Conservation (phyloP, 352 stramenopile genomes). For the Salisapilia sapeloensis region DNA sequence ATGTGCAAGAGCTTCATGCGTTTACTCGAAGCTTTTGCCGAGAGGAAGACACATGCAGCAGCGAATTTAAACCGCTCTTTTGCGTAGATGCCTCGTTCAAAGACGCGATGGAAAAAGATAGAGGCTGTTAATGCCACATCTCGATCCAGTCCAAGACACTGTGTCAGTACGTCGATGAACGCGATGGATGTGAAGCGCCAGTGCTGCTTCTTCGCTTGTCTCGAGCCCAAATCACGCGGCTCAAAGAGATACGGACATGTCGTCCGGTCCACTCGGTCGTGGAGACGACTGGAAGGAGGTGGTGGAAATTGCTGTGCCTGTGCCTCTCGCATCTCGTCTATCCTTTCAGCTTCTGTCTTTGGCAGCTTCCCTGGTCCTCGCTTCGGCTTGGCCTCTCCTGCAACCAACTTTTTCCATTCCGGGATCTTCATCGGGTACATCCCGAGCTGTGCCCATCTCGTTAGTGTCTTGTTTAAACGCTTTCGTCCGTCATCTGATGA, state of each 20-base stretch:
- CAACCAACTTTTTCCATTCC: conserved; percentile 52
- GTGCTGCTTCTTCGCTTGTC: conserved; percentile 58
- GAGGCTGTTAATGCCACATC: conserved; percentile 58
- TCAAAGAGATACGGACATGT: conserved; percentile 67
- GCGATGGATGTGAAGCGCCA: conserved; percentile 66
- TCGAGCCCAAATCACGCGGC: conserved; percentile 27
- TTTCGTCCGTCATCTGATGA: conserved; percentile 50
- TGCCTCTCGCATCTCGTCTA: conserved; percentile 32
- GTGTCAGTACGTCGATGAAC: conserved; percentile 64
- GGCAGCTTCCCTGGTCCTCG: conserved; percentile 28
- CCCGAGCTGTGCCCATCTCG: conserved; percentile 71
- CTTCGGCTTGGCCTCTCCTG: conserved; percentile 50
- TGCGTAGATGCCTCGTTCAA: conserved; percentile 66
- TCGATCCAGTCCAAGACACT: conserved; percentile 39
- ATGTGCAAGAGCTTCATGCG: conserved; percentile 79
- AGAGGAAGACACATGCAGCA: conserved; percentile 62
- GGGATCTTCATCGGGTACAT: conserved; percentile 65
- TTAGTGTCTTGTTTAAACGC: conserved; percentile 68
- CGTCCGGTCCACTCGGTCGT: conserved; percentile 46
- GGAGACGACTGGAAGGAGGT: conserved; percentile 15
- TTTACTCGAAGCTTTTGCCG: conserved; percentile 70
- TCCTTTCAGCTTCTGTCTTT: conserved; percentile 40
- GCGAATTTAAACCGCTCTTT: conserved; percentile 69
- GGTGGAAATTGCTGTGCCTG: conserved; percentile 63
- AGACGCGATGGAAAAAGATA: conserved; percentile 68